A percentile compares a stretch with the other conserved stretches of the same genome.
Evolutionary conservation across 306 rosid species (phyloP).

Genomic region (Medicago lupulina): DNA sequence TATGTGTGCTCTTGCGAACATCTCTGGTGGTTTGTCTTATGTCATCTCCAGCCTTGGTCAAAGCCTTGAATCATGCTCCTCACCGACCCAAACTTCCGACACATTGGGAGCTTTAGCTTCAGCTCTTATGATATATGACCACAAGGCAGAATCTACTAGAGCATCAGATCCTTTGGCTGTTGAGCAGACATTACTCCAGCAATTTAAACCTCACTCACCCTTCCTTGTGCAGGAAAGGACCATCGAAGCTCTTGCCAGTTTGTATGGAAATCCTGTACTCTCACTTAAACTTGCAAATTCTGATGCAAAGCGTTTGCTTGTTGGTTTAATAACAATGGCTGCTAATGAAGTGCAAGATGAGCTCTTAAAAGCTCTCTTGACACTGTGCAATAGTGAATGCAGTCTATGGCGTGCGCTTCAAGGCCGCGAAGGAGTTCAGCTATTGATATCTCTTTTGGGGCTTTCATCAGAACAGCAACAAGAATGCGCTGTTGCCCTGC

Average conservation of each 20-base stretch:
- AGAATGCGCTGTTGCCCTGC: conserved; percentile 96
- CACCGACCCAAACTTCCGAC: conserved; percentile 87
- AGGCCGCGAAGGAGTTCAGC: conserved; percentile 98
- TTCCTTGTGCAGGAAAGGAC: conserved; percentile 97
- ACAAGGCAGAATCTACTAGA: conserved; percentile 79
- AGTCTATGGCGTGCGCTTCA: conserved; percentile 93
- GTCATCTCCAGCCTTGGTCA: conserved; percentile 97
- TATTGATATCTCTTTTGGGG: conserved; percentile 92
- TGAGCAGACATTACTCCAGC: conserved; percentile 85
- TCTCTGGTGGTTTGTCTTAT: conserved; percentile 95
- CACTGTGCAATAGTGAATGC: conserved; percentile 79
- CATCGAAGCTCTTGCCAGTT: conserved; percentile 96
- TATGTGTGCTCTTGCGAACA: conserved; percentile 97
- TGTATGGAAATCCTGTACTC: conserved; percentile 80
- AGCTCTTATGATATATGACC: conserved; percentile 96
- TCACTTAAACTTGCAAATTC: conserved; percentile 79
- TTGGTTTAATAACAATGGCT: conserved; percentile 97
- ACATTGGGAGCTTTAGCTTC: conserved; percentile 98
- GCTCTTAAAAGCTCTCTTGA: conserved; percentile 82
- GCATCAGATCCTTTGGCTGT: conserved; percentile 82
- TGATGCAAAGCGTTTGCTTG: conserved; percentile 90
- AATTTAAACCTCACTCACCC: conserved; percentile 65
- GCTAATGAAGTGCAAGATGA: conserved; percentile 93
- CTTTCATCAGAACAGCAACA: conserved; percentile 99
- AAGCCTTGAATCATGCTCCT: conserved; percentile 96